Percentiles rank a stretch among this genome's conserved stretches.
Conservation (phyloP, 176 grass and related monocot species). For the Hsuehochloa calcarea region DNA sequence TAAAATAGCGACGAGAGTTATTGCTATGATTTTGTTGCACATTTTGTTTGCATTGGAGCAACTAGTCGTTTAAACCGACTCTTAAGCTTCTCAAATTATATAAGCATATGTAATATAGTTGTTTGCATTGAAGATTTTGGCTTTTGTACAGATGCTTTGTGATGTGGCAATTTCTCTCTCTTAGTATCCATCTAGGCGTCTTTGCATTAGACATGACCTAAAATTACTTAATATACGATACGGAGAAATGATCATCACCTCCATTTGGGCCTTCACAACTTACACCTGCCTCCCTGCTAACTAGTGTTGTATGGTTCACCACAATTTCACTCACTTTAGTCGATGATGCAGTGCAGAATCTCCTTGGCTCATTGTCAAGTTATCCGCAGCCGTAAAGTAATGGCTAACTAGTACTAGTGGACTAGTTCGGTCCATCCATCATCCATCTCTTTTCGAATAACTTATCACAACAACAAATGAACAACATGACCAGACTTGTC, state of each 20-base stretch:
- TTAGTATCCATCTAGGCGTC: too few relatives aligned
- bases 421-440: constrained; percentile 10
- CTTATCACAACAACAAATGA: background rate
- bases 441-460: background rate
- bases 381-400: background rate
- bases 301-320: background rate
- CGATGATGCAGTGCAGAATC: background rate
- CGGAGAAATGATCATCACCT: background rate
- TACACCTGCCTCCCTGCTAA: background rate
- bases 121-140: too few relatives aligned
- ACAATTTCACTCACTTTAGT: background rate
- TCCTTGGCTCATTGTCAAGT: background rate
- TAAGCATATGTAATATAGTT: too few relatives aligned
- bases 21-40: background rate
- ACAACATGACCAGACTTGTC: background rate
- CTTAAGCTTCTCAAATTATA: too few relatives aligned
- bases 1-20: background rate
- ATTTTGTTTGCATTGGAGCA: background rate
- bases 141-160: too few relatives aligned
- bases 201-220: too few relatives aligned
- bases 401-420: background rate
- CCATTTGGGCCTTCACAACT: background rate
- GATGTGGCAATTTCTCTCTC: too few relatives aligned
- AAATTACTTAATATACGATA: background rate
- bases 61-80: too few relatives aligned